These are phyloP conservation scores for Falciphora oryzae DNA, from an alignment of 2,329 filamentous ascomycete species.

Conservation along the genomic window DNA sequence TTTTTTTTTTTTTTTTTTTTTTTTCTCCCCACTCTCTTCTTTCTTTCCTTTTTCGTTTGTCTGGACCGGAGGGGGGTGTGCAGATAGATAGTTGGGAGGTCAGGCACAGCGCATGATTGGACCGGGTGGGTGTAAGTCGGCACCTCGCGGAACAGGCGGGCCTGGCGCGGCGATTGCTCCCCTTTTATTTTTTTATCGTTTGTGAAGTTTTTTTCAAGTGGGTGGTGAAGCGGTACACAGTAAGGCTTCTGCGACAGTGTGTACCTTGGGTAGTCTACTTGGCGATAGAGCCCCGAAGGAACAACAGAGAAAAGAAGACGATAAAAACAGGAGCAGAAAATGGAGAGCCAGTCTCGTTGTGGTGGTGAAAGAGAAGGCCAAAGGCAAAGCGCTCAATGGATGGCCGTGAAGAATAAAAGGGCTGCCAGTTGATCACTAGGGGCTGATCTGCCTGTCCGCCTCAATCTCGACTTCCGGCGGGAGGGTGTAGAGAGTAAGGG, in stretches of 20 bases:
- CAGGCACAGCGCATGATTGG: not conserved
- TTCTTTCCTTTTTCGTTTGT: slow-evolving; percentile 2
- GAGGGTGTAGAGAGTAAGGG: not conserved
- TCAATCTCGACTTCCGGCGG: not conserved
- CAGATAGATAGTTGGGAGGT: not conserved
- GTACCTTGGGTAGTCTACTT: too few species aligned
- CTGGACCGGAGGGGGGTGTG: not conserved
- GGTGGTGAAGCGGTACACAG: not conserved
- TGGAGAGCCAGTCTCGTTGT: not conserved
- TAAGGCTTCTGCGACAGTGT: not conserved
- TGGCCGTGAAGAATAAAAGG: not conserved
- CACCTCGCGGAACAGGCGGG: not conserved
- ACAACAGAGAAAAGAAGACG: not conserved
- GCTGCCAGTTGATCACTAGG: too few species aligned
- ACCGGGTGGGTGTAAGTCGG: not conserved
- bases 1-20: slow-evolving; percentile 13
- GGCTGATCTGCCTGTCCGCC: too few species aligned
- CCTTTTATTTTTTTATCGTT: not conserved
- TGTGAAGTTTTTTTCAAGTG: not conserved
- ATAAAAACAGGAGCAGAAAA: too few species aligned
- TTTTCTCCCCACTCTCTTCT: slow-evolving; percentile 3
- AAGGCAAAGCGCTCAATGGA: not conserved
- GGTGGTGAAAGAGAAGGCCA: not conserved
- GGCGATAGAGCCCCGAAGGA: too few species aligned
- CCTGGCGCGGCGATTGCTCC: too few species aligned